phyloP scores from a whole-genome alignment of 495 filamentous ascomycete species.

The Glonium stellatum region DNA sequence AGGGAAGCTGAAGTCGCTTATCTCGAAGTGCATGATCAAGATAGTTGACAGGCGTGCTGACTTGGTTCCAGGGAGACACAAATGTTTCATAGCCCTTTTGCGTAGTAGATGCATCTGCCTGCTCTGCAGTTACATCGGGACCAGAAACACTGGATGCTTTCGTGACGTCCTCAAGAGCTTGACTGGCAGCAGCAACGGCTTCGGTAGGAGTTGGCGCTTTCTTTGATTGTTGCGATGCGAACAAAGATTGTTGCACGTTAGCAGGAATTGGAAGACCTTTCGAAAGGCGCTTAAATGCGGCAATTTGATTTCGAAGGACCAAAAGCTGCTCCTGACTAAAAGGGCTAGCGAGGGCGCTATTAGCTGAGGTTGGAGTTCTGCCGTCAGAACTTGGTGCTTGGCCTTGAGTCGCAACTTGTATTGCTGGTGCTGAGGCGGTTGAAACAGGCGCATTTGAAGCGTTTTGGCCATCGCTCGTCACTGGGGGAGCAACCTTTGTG shows the following conservation, averaged over 20 bases:
- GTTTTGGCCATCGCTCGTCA: slow-evolving; percentile 25
- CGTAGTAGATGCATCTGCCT: slow-evolving; percentile 29
- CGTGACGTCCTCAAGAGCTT: slow-evolving; percentile 45
- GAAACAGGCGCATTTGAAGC: slow-evolving; percentile 5
- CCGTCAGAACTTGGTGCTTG: slow-evolving; percentile 13
- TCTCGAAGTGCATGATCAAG: slow-evolving; percentile 65
- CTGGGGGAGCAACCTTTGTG: slow-evolving; percentile 39
- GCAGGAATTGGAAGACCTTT: slow-evolving; percentile 72
- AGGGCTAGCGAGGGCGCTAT: slow-evolving; percentile 41
- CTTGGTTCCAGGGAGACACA: slow-evolving; percentile 57
- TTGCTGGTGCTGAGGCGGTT: slow-evolving; percentile 5
- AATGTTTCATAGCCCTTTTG: slow-evolving; percentile 53
- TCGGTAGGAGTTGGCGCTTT: slow-evolving; percentile 55
- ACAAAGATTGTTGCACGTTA: slow-evolving; percentile 68
- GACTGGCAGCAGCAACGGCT: slow-evolving; percentile 46
- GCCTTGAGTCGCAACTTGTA: slow-evolving; percentile 17
- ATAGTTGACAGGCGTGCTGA: slow-evolving; percentile 61
- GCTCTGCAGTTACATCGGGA: slow-evolving; percentile 17
- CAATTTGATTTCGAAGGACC: slow-evolving; percentile 67
- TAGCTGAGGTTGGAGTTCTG: slow-evolving; percentile 17
- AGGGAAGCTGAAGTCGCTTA: slow-evolving; percentile 70
- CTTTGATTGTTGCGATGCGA: slow-evolving; percentile 59
- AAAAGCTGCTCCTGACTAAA: slow-evolving; percentile 67
- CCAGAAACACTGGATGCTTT: slow-evolving; percentile 27
- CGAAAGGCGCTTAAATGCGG: slow-evolving; percentile 71